These are phyloP conservation scores for Tolypocladium nubicola DNA, from an alignment of 2,329 filamentous ascomycete genomes.

Conservation along the genomic window DNA sequence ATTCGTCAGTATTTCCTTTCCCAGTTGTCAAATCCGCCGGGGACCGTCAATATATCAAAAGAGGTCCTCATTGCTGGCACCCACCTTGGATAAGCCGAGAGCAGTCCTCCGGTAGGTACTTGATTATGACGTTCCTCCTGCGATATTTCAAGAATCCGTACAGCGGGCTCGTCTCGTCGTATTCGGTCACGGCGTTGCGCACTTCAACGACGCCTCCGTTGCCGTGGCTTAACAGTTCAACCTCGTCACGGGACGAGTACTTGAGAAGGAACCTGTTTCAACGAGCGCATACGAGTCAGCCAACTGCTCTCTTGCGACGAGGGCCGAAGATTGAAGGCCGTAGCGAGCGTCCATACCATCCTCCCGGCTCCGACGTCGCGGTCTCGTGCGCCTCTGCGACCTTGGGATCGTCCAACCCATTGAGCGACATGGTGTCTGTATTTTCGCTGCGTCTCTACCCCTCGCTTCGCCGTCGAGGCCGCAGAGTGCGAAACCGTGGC, in stretches of 20 bases:
- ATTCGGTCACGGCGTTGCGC: constrained; percentile 64
- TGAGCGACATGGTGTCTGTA: constrained; percentile 67
- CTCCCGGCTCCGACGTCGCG: constrained; percentile 72
- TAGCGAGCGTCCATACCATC: constrained; percentile 59
- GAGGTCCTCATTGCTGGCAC: constrained; percentile 17
- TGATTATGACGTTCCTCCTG: constrained; percentile 81
- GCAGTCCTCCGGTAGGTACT: constrained; percentile 83
- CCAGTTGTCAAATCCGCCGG: neutral
- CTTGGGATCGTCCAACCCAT: constrained; percentile 75
- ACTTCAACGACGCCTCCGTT: constrained; percentile 77
- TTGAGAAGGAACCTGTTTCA: constrained; percentile 78
- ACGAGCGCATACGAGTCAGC: constrained; percentile 9
- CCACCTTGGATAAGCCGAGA: constrained; percentile 87
- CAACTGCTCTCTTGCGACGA: neutral
- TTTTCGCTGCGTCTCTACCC: constrained; percentile 1
- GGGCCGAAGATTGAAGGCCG: neutral
- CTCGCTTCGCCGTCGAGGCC: neutral
- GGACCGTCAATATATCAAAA: neutral
- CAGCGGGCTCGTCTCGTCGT: constrained; percentile 76
- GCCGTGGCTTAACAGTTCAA: constrained; percentile 68
- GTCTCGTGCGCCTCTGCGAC: constrained; percentile 78
- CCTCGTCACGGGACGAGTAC: constrained; percentile 79
- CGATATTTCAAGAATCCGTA: constrained; percentile 89
- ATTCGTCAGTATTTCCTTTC: constrained; percentile 1
- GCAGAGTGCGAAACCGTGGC: neutral